These are phyloP conservation scores for Annulohypoxylon truncatum DNA, from an alignment of 2,329 filamentous ascomycete species.

Conservation along the genomic window DNA sequence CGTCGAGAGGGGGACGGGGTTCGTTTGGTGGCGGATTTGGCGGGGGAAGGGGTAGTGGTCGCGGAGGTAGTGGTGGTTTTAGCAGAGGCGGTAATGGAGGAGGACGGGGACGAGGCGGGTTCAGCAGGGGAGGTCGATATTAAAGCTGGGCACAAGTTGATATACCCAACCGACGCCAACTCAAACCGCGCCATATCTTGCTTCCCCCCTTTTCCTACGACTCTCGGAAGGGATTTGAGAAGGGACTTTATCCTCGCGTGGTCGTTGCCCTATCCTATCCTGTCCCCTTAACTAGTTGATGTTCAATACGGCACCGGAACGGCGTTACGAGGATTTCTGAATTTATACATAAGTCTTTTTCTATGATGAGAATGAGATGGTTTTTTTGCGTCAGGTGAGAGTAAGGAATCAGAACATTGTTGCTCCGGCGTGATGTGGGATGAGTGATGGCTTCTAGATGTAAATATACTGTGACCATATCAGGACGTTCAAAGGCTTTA, in stretches of 20 bases:
- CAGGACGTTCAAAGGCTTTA: not conserved
- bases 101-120: constrained; percentile 48
- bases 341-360: not conserved
- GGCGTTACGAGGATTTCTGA: constrained; percentile 44
- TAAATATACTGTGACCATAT: constrained; percentile 10
- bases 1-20: constrained; percentile 45
- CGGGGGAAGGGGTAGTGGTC: constrained; percentile 66
- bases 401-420: not conserved
- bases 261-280: not conserved
- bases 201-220: constrained; percentile 10
- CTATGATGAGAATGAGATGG: not conserved
- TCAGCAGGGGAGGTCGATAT: constrained; percentile 47
- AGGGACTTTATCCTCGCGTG: not conserved
- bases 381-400: constrained; percentile 3
- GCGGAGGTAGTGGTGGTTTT: constrained; percentile 52
- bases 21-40: constrained; percentile 49
- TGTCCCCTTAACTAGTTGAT: constrained; percentile 13
- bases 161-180: constrained; percentile 24
- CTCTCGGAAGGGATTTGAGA: not conserved
- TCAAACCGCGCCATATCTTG: no score
- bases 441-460: not conserved
- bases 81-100: constrained; percentile 55
- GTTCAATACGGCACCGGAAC: constrained; percentile 43
- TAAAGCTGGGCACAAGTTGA: constrained; percentile 14
- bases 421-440: not conserved